Conservation (phyloP, 1,284 basidiomycete genomes). For the Irpex rosettiformis region DNA sequence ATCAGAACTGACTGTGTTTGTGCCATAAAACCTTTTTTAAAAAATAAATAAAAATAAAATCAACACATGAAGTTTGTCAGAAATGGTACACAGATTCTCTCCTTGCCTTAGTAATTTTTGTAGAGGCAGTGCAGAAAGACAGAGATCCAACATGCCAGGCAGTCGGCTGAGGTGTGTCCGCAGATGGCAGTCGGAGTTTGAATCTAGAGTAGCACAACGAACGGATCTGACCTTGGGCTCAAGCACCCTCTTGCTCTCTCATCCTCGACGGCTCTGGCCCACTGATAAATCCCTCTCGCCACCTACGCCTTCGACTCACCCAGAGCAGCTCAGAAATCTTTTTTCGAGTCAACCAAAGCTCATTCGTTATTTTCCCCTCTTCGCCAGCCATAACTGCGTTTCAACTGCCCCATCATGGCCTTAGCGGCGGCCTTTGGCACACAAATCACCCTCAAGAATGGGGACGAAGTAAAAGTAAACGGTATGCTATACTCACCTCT, state of each 20-base stretch:
- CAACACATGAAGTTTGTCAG: too few relatives aligned
- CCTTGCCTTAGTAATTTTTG: too few relatives aligned
- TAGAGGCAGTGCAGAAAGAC: too few relatives aligned
- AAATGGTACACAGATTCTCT: too few relatives aligned
- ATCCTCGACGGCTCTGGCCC: conserved; percentile 9
- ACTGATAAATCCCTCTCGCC: conserved; percentile 11
- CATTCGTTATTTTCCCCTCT: conserved; percentile 7
- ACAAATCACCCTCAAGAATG: conserved; percentile 60
- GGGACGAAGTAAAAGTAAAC: conserved; percentile 78
- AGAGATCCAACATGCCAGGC: background rate
- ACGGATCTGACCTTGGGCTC: conserved; percentile 19
- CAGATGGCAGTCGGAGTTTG: conserved; percentile 17
- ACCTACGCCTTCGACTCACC: background rate
- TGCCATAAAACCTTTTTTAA: too few relatives aligned
- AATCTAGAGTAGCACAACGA: conserved; percentile 19
- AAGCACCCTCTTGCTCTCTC: conserved; percentile 5
- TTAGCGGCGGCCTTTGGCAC: conserved; percentile 19
- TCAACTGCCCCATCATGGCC: conserved; percentile 18
- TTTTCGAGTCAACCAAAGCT: background rate
- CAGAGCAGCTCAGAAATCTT: background rate
- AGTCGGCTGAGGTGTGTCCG: background rate
- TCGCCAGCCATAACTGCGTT: background rate
- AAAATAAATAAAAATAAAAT: too few relatives aligned
- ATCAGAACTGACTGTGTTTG: too few relatives aligned
- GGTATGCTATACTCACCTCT: conserved; percentile 43